Evolutionary conservation across 1,139 yeast genomes (phyloP).

Genomic region (Taiozyma sp.): DNA sequence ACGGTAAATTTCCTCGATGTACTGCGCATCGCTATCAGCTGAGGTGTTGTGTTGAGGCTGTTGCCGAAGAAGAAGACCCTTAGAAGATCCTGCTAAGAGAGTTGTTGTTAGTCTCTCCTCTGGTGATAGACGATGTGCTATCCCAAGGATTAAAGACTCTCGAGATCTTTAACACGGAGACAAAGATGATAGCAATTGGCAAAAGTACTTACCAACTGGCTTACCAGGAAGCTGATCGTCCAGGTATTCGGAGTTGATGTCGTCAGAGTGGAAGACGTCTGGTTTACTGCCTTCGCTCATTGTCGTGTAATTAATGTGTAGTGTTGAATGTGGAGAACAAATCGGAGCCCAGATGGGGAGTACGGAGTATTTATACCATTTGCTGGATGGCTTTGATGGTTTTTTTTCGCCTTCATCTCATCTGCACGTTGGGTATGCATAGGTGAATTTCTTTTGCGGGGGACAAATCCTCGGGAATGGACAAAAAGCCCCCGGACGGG

Average conservation of each 20-base stretch:
- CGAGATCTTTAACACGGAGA: not conserved
- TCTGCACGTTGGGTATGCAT: not conserved
- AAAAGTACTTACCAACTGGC: constrained; percentile 22
- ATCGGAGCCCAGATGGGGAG: not conserved
- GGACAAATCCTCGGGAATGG: not conserved
- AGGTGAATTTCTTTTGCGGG: not conserved
- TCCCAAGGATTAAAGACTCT: not conserved
- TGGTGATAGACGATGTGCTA: not conserved
- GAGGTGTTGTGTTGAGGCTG: not conserved
- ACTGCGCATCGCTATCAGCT: not conserved
- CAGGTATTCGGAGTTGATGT: constrained; percentile 23
- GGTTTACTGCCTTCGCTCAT: constrained; percentile 25
- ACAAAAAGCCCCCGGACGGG: not conserved
- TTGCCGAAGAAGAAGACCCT: not conserved
- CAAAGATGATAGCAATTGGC: not conserved
- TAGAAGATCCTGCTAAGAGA: not conserved
- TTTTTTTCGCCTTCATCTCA: not conserved
- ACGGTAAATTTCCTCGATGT: not conserved
- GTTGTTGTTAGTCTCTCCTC: not conserved
- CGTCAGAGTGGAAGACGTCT: constrained; percentile 25
- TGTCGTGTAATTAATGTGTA: not conserved
- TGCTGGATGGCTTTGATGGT: not conserved
- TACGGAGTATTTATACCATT: not conserved
- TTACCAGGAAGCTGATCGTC: constrained; percentile 19
- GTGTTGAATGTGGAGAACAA: not conserved